Evolutionary conservation across 345 rosid species (phyloP).

Genomic region (Ceriops tagal): DNA sequence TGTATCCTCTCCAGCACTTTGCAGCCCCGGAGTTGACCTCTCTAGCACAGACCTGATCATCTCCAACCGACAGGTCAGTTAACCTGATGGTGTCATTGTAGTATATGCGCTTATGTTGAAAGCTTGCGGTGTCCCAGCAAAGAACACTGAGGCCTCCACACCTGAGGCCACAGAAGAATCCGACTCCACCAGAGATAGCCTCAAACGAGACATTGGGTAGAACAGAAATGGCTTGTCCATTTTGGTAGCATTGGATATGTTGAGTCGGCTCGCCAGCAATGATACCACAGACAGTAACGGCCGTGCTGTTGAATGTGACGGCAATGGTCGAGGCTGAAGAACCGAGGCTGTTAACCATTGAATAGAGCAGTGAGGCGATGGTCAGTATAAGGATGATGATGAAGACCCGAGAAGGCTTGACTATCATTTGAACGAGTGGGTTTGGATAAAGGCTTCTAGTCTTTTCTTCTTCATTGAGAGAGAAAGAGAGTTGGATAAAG

Average conservation of each 20-base stretch:
- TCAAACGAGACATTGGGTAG: constrained; percentile 45
- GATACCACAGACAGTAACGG: constrained; percentile 47
- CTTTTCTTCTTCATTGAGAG: constrained; percentile 24
- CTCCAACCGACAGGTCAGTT: constrained; percentile 47
- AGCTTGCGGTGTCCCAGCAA: constrained; percentile 50
- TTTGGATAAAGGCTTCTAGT: constrained; percentile 2
- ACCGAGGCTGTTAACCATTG: constrained; percentile 37
- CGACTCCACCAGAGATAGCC: constrained; percentile 46
- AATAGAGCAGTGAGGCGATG: background rate
- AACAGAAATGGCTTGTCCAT: constrained; percentile 23
- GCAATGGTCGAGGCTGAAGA: constrained; percentile 43
- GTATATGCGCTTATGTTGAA: constrained; percentile 36
- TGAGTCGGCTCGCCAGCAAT: constrained; percentile 37
- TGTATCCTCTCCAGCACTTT: constrained; percentile 55
- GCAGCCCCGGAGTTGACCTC: constrained; percentile 38
- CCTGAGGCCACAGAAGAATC: constrained; percentile 50
- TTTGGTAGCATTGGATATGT: constrained; percentile 44
- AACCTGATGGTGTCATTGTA: constrained; percentile 24
- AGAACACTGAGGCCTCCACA: constrained; percentile 44
- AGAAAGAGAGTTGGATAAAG: background rate
- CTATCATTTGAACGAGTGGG: constrained; percentile 22
- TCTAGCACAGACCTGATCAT: constrained; percentile 51
- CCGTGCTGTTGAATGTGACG: constrained; percentile 19
- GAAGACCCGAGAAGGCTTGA: constrained; percentile 3
- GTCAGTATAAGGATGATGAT: constrained; percentile 4